Conservation (phyloP, 306 rosid genomes). For the Corylus avellana region DNA sequence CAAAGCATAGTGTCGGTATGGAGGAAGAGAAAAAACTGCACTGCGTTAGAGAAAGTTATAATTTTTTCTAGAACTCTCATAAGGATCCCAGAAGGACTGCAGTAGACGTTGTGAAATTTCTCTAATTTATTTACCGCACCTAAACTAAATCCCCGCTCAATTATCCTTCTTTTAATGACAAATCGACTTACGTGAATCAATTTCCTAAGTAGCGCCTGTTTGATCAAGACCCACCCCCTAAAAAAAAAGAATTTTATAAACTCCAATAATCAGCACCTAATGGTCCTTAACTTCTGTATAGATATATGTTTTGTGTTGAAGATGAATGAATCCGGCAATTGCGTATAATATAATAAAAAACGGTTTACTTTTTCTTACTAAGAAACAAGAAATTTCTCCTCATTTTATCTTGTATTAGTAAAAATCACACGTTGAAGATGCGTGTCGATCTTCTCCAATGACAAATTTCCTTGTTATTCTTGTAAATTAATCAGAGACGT, state of each 20-base stretch:
- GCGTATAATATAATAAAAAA: not conserved
- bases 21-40: too few relatives aligned
- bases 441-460: not conserved
- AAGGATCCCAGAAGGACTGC: too few relatives aligned
- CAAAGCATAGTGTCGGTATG: too few relatives aligned
- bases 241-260: not conserved
- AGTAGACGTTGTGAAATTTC: too few relatives aligned
- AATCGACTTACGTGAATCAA: not conserved
- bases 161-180: not conserved
- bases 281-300: constrained; percentile 1
- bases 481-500: not conserved
- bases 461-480: not conserved
- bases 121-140: too few relatives aligned
- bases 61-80: too few relatives aligned
- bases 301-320: too few relatives aligned
- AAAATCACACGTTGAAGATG: not conserved
- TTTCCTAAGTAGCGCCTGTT: not conserved
- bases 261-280: constrained; percentile 3
- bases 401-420: not conserved
- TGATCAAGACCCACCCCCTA: too few relatives aligned
- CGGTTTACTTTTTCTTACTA: not conserved
- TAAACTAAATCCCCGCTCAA: too few relatives aligned
- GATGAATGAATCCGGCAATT: too few relatives aligned
- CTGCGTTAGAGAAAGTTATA: too few relatives aligned
- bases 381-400: not conserved